phyloP scores from a whole-genome alignment of 192 early-diverging fungal genomes.

The Backusella morwellensis region DNA sequence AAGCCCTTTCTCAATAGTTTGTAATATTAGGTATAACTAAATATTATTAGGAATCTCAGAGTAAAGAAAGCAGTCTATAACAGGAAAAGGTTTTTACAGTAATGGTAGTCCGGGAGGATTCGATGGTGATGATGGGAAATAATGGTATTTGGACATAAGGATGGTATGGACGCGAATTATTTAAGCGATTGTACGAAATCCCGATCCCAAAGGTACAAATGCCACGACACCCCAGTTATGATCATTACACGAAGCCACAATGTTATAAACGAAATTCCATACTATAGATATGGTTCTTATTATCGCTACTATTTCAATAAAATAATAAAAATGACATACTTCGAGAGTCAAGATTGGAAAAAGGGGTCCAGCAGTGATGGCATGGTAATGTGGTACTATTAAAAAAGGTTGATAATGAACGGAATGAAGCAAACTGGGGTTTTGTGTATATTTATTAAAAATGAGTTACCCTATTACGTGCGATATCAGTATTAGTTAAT shows the following conservation, averaged over 20 bases:
- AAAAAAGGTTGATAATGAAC: too few species aligned
- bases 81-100: neutral
- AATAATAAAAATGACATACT: too few species aligned
- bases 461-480: too few species aligned
- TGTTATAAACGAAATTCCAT: too few species aligned
- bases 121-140: neutral
- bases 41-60: constrained; percentile 69
- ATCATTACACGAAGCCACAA: neutral
- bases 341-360: too few species aligned
- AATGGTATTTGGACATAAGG: constrained; percentile 40
- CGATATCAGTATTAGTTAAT: too few species aligned
- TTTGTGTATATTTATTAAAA: too few species aligned
- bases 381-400: too few species aligned
- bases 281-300: constrained; percentile 28
- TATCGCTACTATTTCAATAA: constrained; percentile 14
- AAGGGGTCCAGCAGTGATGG: too few species aligned
- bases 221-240: constrained; percentile 64
- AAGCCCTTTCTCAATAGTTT: constrained; percentile 86
- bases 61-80: constrained; percentile 17
- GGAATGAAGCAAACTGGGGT: too few species aligned
- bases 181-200: constrained; percentile 83
- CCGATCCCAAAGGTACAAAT: constrained; percentile 65
- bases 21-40: constrained; percentile 64
- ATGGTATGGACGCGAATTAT: constrained; percentile 82
- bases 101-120: neutral